These are phyloP conservation scores for Penicillium pancosmium DNA, from an alignment of 495 filamentous ascomycete species.

Conservation along the genomic window DNA sequence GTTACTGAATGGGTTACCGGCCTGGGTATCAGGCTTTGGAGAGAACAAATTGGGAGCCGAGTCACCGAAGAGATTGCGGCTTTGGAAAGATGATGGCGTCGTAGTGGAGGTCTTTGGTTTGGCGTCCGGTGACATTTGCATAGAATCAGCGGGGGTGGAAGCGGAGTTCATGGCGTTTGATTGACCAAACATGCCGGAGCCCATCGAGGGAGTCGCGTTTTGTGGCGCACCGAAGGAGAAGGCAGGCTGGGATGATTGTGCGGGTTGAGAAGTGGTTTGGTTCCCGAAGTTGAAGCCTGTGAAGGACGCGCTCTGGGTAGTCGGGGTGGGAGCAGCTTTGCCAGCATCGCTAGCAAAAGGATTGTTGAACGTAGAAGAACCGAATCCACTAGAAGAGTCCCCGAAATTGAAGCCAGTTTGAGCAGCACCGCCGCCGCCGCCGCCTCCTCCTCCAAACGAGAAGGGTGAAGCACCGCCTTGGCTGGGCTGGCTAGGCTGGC, in stretches of 20 bases:
- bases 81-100: constrained; percentile 16
- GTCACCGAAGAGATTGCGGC: constrained; percentile 22
- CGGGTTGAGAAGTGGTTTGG: constrained; percentile 19
- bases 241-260: constrained; percentile 14
- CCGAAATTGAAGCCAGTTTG: constrained; percentile 44
- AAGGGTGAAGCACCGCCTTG: constrained; percentile 40
- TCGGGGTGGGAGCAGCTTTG: constrained; percentile 23
- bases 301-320: constrained; percentile 22
- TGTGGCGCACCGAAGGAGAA: constrained; percentile 29
- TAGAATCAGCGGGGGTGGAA: constrained; percentile 35
- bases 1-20: constrained; percentile 27
- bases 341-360: constrained; percentile 41
- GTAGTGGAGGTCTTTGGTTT: constrained; percentile 31
- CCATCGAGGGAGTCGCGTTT: constrained; percentile 14
- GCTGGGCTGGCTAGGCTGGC: constrained; percentile 28
- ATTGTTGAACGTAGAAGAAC: constrained; percentile 33
- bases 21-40: constrained; percentile 16
- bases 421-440: not conserved
- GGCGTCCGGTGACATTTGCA: constrained; percentile 48
- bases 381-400: constrained; percentile 21
- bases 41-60: constrained; percentile 19
- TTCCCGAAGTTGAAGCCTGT: constrained; percentile 19
- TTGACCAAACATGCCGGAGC: constrained; percentile 28
- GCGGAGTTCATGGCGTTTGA: constrained; percentile 20
- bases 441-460: constrained; percentile 42